Percentiles rank a stretch among this genome's conserved stretches.
Evolutionary conservation across 2,329 filamentous ascomycete species (phyloP).

Genomic region (Colletotrichum siamense): DNA sequence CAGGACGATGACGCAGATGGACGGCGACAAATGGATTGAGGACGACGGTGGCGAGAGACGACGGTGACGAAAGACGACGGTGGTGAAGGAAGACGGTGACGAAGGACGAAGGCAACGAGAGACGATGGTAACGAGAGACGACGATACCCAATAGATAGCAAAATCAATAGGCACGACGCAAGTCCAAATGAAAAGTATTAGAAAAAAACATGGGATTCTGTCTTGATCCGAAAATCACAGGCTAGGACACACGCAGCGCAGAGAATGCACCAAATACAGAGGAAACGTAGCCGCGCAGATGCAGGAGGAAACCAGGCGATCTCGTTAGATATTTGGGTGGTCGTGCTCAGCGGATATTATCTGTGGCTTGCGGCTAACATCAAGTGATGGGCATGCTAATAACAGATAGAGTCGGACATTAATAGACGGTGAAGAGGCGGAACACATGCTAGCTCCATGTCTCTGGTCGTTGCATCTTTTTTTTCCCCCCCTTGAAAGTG

Average conservation of each 20-base stretch:
- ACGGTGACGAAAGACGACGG: not conserved
- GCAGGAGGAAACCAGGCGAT: not conserved
- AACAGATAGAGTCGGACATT: not conserved
- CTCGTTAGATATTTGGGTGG: not conserved
- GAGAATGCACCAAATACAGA: not conserved
- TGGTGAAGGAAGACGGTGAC: too few species aligned
- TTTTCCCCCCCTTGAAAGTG: not conserved
- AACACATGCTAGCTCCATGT: not conserved
- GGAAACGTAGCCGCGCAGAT: not conserved
- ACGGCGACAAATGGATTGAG: not conserved
- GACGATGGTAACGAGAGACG: not conserved
- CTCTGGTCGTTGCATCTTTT: not conserved
- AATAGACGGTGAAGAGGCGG: not conserved
- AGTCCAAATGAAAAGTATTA: not conserved
- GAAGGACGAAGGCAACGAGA: too few species aligned
- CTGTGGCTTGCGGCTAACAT: not conserved
- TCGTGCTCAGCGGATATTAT: not conserved
- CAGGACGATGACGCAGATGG: not conserved
- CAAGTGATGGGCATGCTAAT: not conserved
- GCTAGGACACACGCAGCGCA: not conserved
- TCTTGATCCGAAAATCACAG: not conserved
- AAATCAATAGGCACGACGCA: not conserved
- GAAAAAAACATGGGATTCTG: not conserved
- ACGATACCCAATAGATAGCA: not conserved
- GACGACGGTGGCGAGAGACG: not conserved